Evolutionary conservation across 371 early-diverging fungal genomes (phyloP).

Genomic region (Mortierella sp.): DNA sequence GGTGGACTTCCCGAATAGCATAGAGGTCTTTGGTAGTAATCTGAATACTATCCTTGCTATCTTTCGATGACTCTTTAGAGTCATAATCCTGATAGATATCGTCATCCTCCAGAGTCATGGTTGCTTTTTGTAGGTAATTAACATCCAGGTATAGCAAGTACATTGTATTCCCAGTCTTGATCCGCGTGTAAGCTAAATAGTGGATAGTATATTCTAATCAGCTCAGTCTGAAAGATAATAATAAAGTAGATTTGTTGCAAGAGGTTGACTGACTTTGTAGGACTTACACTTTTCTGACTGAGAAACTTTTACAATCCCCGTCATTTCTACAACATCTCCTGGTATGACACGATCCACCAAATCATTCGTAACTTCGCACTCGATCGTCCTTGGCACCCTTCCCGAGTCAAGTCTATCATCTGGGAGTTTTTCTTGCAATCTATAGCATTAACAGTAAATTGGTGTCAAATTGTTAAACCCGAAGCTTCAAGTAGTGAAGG

Average conservation of each 20-base stretch:
- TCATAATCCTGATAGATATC: slow-evolving; percentile 54
- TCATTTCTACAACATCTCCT: slow-evolving; percentile 96
- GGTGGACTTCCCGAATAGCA: slow-evolving; percentile 83
- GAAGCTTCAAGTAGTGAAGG: not conserved
- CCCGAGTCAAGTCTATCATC: slow-evolving; percentile 89
- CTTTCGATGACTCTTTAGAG: slow-evolving; percentile 49
- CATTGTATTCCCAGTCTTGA: slow-evolving; percentile 80
- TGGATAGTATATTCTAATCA: not conserved
- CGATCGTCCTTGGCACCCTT: slow-evolving; percentile 97
- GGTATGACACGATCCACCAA: slow-evolving; percentile 97
- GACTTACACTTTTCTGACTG: slow-evolving; percentile 64
- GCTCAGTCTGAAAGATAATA: not conserved
- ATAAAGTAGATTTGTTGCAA: not conserved
- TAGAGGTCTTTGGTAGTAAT: slow-evolving; percentile 85
- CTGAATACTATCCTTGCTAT: slow-evolving; percentile 71
- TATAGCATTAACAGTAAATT: slow-evolving; percentile 7
- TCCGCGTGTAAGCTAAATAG: slow-evolving; percentile 74
- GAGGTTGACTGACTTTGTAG: not conserved
- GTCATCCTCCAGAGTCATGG: slow-evolving; percentile 55
- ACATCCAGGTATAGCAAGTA: slow-evolving; percentile 75
- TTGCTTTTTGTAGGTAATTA: slow-evolving; percentile 70
- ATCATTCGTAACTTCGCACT: slow-evolving; percentile 95
- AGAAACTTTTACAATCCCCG: slow-evolving; percentile 91
- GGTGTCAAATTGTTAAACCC: not conserved
- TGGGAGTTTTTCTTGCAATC: slow-evolving; percentile 79